A percentile compares a stretch with the other conserved stretches of the same genome.
phyloP scores from a whole-genome alignment of 2,329 filamentous ascomycete genomes.

The Hirsutella rhossiliensis region DNA sequence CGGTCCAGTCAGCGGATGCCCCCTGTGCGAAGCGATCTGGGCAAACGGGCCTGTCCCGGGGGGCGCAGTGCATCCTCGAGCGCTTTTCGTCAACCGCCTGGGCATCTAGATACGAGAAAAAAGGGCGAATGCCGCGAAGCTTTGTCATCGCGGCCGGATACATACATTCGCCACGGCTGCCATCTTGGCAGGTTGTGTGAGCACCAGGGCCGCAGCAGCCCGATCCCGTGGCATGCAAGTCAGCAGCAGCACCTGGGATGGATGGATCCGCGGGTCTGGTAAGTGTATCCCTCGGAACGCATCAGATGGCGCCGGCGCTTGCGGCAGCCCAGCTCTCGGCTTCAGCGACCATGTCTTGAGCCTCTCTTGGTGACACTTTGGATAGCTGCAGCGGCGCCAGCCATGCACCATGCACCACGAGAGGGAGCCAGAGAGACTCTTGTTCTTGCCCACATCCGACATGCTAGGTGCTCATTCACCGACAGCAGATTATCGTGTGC shows the following conservation, averaged over 20 bases:
- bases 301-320: slow-evolving; percentile 4
- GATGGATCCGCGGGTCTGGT: slow-evolving; percentile 1
- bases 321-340: slow-evolving; percentile 2
- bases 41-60: not conserved
- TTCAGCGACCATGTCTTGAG: not conserved
- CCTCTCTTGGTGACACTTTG: not conserved
- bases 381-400: slow-evolving; percentile 1
- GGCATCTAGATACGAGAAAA: not conserved
- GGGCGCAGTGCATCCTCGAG: not conserved
- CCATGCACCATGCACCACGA: too few species aligned
- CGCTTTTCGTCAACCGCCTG: not conserved
- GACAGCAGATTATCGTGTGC: too few species aligned
- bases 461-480: too few species aligned
- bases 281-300: slow-evolving; percentile 1
- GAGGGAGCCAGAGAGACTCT: too few species aligned
- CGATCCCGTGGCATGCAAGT: not conserved
- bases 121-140: slow-evolving; percentile 3
- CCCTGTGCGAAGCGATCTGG: not conserved
- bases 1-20: not conserved
- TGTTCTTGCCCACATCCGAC: too few species aligned
- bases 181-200: not conserved
- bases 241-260: slow-evolving; percentile 2
- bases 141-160: slow-evolving; percentile 4
- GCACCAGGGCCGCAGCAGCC: not conserved
- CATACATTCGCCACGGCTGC: not conserved